Percentiles rank a stretch among this genome's conserved stretches.
Evolutionary conservation across 176 grass and related monocot species (phyloP).

Genomic region (Pontederia crassipes): DNA sequence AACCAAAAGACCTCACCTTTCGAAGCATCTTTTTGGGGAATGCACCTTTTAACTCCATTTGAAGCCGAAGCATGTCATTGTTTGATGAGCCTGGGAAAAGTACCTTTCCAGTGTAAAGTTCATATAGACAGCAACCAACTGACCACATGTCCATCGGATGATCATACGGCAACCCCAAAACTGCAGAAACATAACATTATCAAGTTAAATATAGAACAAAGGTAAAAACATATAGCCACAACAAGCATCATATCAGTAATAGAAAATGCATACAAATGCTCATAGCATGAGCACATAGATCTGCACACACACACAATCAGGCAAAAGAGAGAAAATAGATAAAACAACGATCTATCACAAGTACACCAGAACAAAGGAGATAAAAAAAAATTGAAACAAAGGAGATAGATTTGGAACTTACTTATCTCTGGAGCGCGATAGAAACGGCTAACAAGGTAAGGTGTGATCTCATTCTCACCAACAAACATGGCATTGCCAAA

Average conservation of each 20-base stretch:
- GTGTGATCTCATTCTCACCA: constrained; percentile 97
- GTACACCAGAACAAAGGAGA: constrained; percentile 10
- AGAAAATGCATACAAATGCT: neutral
- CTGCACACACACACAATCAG: constrained; percentile 1
- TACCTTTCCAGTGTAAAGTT: constrained; percentile 94
- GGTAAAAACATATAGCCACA: neutral
- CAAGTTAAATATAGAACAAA: neutral
- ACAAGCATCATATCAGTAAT: neutral
- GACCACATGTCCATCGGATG: constrained; percentile 99
- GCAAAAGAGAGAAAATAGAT: neutral
- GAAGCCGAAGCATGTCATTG: constrained; percentile 95
- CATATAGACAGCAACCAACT: constrained; percentile 93
- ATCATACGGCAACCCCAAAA: constrained; percentile 94
- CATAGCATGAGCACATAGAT: neutral
- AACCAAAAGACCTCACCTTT: constrained; percentile 40
- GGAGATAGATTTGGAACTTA: constrained; percentile 38
- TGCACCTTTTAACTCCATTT: constrained; percentile 91
- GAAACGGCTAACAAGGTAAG: constrained; percentile 98
- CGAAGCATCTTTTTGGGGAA: constrained; percentile 99
- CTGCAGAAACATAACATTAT: constrained; percentile 31
- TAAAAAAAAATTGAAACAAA: neutral
- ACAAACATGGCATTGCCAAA: constrained; percentile 98
- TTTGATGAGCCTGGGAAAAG: constrained; percentile 89
- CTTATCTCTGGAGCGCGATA: constrained; percentile 98
- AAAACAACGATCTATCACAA: too few species aligned